A percentile compares a stretch with the other conserved stretches of the same genome.
Conservation (phyloP, 495 filamentous ascomycete genomes). For the Podospora australis region DNA sequence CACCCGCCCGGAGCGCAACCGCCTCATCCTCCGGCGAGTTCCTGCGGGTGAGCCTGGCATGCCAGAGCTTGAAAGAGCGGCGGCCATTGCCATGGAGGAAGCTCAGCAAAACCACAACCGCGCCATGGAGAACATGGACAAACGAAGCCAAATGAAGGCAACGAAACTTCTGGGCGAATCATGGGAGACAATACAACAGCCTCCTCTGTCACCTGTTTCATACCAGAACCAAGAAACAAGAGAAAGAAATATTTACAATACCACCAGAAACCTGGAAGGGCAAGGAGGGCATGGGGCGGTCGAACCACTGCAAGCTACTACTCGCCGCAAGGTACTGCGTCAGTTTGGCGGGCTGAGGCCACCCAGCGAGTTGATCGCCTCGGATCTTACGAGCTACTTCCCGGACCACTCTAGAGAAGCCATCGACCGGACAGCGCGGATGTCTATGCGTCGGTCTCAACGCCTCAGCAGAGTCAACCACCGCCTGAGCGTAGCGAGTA, state of each 20-base stretch:
- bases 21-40: conserved; percentile 84
- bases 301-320: conserved; percentile 46
- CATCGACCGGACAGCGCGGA: conserved; percentile 86
- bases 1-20: conserved; percentile 71
- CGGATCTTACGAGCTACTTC: conserved; percentile 93
- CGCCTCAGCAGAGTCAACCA: conserved; percentile 86
- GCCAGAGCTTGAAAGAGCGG: conserved; percentile 73
- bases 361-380: conserved; percentile 94
- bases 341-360: conserved; percentile 86
- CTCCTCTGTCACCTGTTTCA: conserved; percentile 73
- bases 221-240: conserved; percentile 47
- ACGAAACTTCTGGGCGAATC: conserved; percentile 78
- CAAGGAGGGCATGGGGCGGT: no score
- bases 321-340: conserved; percentile 53
- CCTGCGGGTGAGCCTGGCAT: conserved; percentile 78
- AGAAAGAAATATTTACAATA: conserved; percentile 56
- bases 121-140: conserved; percentile 54
- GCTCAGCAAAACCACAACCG: conserved; percentile 64
- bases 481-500: conserved; percentile 89
- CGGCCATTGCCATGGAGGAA: conserved; percentile 77
- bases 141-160: conserved; percentile 67
- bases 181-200: conserved; percentile 68
- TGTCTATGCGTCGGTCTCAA: conserved; percentile 82
- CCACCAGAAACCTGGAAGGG: conserved; percentile 54
- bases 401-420: conserved; percentile 87